These are phyloP conservation scores for Myxozyma sirexii DNA, from an alignment of 805 yeast species.

Conservation along the genomic window DNA sequence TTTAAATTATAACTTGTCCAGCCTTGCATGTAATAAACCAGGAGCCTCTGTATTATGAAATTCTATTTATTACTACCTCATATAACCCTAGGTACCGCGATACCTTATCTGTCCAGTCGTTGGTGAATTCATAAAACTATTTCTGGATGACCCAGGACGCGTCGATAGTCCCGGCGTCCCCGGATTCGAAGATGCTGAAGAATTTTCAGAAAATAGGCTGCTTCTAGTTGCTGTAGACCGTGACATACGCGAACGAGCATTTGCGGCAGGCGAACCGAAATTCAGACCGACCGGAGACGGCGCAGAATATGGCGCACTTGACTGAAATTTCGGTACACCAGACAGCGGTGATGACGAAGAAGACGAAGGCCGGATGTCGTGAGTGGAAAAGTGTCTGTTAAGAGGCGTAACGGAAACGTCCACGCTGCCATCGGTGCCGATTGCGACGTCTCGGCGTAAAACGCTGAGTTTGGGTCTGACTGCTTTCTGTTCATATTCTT, in stretches of 20 bases:
- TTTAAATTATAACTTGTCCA: no score
- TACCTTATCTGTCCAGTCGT: neutral
- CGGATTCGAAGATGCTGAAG: neutral
- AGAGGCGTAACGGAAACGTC: conserved; percentile 37
- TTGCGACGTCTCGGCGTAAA: conserved; percentile 58
- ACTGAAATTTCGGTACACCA: neutral
- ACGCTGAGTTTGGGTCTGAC: conserved; percentile 60
- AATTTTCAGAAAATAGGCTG: neutral
- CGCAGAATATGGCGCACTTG: neutral
- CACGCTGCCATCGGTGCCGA: conserved; percentile 44
- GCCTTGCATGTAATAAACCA: no score
- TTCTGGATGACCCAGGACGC: neutral
- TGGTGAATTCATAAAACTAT: conserved; percentile 3
- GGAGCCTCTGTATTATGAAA: no score
- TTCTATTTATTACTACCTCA: no score
- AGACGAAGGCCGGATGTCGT: conserved; percentile 32
- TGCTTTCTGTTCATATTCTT: conserved; percentile 64
- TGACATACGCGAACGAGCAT: neutral
- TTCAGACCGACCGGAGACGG: neutral
- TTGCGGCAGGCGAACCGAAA: neutral
- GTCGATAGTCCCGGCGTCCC: neutral
- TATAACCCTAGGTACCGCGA: neutral
- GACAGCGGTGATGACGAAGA: conserved; percentile 2
- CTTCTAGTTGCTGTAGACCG: neutral
- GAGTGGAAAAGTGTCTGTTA: conserved; percentile 32